phyloP scores from a whole-genome alignment of 352 stramenopile species.

The Thraustochytrium striatum region DNA sequence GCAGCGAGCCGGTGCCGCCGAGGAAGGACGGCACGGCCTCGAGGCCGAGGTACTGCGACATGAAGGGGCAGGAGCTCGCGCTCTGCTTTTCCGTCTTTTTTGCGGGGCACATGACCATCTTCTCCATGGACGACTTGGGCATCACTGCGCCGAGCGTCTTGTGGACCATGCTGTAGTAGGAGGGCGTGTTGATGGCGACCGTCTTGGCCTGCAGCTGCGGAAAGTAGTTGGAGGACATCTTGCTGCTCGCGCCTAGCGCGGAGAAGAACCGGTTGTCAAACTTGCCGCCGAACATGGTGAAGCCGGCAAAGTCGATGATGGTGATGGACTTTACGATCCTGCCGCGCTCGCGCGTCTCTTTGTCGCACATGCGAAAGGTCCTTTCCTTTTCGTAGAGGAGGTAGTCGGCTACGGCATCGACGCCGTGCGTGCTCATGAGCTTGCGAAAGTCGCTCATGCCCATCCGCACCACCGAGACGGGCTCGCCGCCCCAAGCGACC shows the following conservation, averaged over 20 bases:
- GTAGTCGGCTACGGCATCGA: constrained; percentile 19
- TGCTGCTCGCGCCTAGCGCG: constrained; percentile 42
- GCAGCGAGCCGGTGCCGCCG: constrained; percentile 1
- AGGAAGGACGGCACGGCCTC: constrained; percentile 39
- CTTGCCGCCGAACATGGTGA: constrained; percentile 39
- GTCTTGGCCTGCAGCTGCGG: constrained; percentile 48
- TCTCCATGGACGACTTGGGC: constrained; percentile 49
- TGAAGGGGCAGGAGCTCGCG: constrained; percentile 20
- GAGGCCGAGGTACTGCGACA: background rate
- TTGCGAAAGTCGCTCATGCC: constrained; percentile 35
- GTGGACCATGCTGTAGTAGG: constrained; percentile 43
- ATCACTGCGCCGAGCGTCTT: constrained; percentile 40
- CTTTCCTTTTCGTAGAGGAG: constrained; percentile 44
- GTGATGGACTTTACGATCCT: constrained; percentile 31
- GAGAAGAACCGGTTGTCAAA: constrained; percentile 49
- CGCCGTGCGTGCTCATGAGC: constrained; percentile 35
- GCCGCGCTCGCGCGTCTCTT: constrained; percentile 5
- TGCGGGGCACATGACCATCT: constrained; percentile 46
- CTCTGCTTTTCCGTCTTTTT: constrained; percentile 43
- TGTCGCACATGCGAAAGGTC: constrained; percentile 37
- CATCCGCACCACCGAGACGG: constrained; percentile 35
- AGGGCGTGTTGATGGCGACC: constrained; percentile 44
- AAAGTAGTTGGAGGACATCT: constrained; percentile 22
- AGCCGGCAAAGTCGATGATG: constrained; percentile 46
- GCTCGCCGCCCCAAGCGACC: constrained; percentile 10